Evolutionary conservation across 352 stramenopile species (phyloP).

Genomic region (Globisporangium cederbergense): DNA sequence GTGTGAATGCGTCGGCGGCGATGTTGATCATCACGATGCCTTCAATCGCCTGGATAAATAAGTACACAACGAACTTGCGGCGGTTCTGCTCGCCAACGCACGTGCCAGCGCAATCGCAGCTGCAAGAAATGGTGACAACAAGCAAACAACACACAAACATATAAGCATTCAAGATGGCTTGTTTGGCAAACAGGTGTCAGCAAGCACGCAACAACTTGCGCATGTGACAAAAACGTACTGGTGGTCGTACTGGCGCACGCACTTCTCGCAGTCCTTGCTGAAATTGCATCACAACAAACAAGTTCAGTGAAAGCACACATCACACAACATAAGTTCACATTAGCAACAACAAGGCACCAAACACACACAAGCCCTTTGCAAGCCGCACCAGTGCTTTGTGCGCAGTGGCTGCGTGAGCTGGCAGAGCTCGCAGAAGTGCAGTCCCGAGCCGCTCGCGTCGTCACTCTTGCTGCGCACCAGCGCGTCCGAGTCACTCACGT

Average conservation of each 20-base stretch:
- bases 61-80: slow-evolving; percentile 60
- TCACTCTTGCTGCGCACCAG: slow-evolving; percentile 16
- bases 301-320: too few species aligned
- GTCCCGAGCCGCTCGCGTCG: not conserved
- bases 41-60: slow-evolving; percentile 59
- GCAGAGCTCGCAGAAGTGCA: slow-evolving; percentile 60
- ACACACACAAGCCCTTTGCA: not conserved
- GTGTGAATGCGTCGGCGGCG: slow-evolving; percentile 44
- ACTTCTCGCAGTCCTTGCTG: slow-evolving; percentile 73
- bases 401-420: slow-evolving; percentile 59
- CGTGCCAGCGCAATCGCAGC: slow-evolving; percentile 74
- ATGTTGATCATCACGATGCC: slow-evolving; percentile 43
- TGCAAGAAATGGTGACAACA: slow-evolving; percentile 11
- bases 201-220: not conserved
- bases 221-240: slow-evolving; percentile 38
- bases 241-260: slow-evolving; percentile 77
- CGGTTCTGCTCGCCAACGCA: slow-evolving; percentile 73
- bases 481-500: slow-evolving; percentile 33
- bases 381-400: slow-evolving; percentile 62
- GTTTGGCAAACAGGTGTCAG: not conserved
- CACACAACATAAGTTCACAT: not conserved
- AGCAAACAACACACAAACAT: too few species aligned
- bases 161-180: too few species aligned
- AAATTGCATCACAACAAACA: not conserved
- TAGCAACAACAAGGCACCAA: slow-evolving; percentile 3